Conservation (phyloP, 1,139 yeast genomes). For the Hyphopichia buzzinii region DNA sequence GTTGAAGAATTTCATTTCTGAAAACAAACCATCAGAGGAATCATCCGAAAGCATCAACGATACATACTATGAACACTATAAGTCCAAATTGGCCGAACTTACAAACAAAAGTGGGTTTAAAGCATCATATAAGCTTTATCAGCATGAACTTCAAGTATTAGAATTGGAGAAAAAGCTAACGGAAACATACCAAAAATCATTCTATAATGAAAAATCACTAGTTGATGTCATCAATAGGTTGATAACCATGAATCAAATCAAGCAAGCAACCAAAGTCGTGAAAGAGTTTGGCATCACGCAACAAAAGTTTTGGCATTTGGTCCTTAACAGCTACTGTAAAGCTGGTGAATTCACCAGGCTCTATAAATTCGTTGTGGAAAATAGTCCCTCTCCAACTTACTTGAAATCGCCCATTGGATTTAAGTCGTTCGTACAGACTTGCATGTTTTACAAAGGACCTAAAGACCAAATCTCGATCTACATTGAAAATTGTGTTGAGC, state of each 20-base stretch:
- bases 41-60: slow-evolving; percentile 3
- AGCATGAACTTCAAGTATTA: slow-evolving; percentile 50
- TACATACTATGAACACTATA: slow-evolving; percentile 24
- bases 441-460: slow-evolving; percentile 50
- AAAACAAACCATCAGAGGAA: background rate
- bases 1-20: slow-evolving; percentile 16
- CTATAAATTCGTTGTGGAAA: slow-evolving; percentile 40
- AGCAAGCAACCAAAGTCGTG: slow-evolving; percentile 53
- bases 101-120: slow-evolving; percentile 20
- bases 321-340: slow-evolving; percentile 52
- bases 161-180: slow-evolving; percentile 54
- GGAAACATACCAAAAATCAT: slow-evolving; percentile 53
- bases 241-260: slow-evolving; percentile 56
- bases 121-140: slow-evolving; percentile 29
- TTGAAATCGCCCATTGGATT: slow-evolving; percentile 75
- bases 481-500: slow-evolving; percentile 30
- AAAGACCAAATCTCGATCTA: slow-evolving; percentile 33
- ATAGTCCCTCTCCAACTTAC: slow-evolving; percentile 16
- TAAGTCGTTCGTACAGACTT: slow-evolving; percentile 57
- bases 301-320: slow-evolving; percentile 62
- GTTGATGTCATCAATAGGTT: slow-evolving; percentile 55
- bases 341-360: slow-evolving; percentile 63
- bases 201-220: slow-evolving; percentile 50
- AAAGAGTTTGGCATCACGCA: slow-evolving; percentile 64
- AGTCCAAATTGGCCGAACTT: slow-evolving; percentile 22